phyloP scores from a whole-genome alignment of 306 rosid genomes.

The Leucaena leucocephala region DNA sequence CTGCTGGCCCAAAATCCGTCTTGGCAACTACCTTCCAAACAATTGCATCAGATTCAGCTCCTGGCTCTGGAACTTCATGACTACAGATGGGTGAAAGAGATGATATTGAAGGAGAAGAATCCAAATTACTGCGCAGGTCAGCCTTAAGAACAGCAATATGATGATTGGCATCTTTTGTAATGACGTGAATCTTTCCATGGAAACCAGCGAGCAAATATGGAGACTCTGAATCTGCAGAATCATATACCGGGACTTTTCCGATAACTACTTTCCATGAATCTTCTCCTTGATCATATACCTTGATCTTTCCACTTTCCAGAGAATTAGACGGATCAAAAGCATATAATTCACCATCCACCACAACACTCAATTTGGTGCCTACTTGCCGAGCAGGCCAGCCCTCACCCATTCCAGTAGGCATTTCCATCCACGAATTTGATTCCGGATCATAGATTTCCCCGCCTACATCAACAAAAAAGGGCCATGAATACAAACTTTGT shows the following conservation, averaged over 20 bases:
- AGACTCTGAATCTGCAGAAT: conserved; percentile 81
- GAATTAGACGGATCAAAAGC: conserved; percentile 89
- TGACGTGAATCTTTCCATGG: conserved; percentile 85
- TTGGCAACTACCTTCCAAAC: conserved; percentile 69
- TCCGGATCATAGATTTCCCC: conserved; percentile 95
- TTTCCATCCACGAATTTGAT: conserved; percentile 79
- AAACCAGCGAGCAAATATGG: conserved; percentile 91
- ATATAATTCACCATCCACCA: conserved; percentile 82
- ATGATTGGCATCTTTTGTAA: conserved; percentile 79
- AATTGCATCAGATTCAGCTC: conserved; percentile 60
- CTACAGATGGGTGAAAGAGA: conserved; percentile 40
- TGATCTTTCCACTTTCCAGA: conserved; percentile 77
- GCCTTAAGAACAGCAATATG: conserved; percentile 66
- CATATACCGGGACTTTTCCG: conserved; percentile 82
- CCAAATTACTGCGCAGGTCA: conserved; percentile 48
- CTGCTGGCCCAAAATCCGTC: conserved; percentile 66
- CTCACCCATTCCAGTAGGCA: conserved; percentile 96
- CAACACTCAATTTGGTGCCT: conserved; percentile 82
- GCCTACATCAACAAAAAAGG: conserved; percentile 94
- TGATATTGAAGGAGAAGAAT: conserved; percentile 35
- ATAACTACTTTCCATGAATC: conserved; percentile 87
- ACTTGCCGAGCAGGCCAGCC: conserved; percentile 98
- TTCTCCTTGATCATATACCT: conserved; percentile 81
- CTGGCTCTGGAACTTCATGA: conserved; percentile 44
- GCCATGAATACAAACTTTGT: conserved; percentile 90